Base-by-base conservation (phyloP, 2,329 filamentous ascomycete genomes). In the Tricladium varicosporioides region DNA sequence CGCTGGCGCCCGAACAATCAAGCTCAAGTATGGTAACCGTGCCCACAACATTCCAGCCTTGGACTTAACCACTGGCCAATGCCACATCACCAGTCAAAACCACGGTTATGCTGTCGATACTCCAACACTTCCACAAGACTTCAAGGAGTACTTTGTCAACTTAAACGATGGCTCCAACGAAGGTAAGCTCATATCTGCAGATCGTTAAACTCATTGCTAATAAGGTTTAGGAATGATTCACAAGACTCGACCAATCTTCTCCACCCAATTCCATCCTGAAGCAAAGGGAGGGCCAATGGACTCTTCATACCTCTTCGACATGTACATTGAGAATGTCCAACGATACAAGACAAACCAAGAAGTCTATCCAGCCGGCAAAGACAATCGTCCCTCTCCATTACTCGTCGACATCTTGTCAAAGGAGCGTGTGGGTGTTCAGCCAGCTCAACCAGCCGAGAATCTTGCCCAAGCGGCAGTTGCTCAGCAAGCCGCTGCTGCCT, bases 21-120 rank as follows among this genome's bases (percentile, higher is more conserved):
- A 97, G 84, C 85, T 99, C 76, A 97, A 97, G 84, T 99, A 97
- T 75, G 94, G 94, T 71, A 99, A 99, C 83, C 89, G 94, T 67
- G 94, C 92, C 15, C 94, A 97, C 82, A 99, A 99, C 81, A 97
- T 97, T 69, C 94, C 94, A 8, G 92, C 92, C 59, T 80, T 97
- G 57, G 93, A 97, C 73, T 80, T 97, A 73, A 96, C 90, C 60
- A 97, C 93, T 40, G 93, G 94, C 57, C 91, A 93, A 75, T 97
- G 94, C 85, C 93, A 97, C 80, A 97, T 97, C 75, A 97, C 93
- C 58, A 92, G 88, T 74, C 94, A 99, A 81, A 97, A 97, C 79
- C 94, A 97, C 77, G 94, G 94, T 61, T 99, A 97, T 70, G 94
- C 93, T 45, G 90, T 99, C 58, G 93, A 97, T 70, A 84, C 89